Evolutionary conservation across 164 flowering plant species (phyloP), one percentile per base, ranked within the genome.

Genomic region (Liriodendron chinense): DNA sequence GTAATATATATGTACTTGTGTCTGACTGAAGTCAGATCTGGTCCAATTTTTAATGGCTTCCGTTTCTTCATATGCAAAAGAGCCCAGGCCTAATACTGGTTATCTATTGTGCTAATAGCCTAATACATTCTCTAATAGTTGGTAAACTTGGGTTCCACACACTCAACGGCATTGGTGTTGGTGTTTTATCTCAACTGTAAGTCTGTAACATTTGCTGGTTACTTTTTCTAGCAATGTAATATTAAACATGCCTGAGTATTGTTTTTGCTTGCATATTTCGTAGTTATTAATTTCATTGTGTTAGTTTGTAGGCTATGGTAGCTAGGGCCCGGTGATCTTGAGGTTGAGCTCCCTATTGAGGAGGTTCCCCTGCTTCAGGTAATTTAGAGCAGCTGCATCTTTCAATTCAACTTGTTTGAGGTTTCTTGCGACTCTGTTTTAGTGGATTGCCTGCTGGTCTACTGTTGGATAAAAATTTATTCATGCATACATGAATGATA

Each of bases 301-400:
- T 53, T 53, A 12, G 24, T 26, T 56, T 76, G 68, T 47, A 76
- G 78, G 78, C 78, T 43, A 76, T 76, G 78, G 78, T 76, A 18
- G 78, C 78, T 13, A 76, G 78, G 57, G 78, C n/a, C n/a, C n/a
- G n/a, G 78, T 61, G 78, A 76, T 70, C 78, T 76, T 63, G 78
- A 74, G 57, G 78, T 74, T 34, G 78, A 76, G 69, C 78, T 76
- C 61, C 78, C 78, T 20, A 70, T 76, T 22, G 78, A 76, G 69
- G 78, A 76, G 69, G 78, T 76, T 70, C 78, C 78, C 2, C 43
- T 76, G 50, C 68, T 76, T 9, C 78, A 76, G 73, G 78, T 76
- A 23, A 9, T 43, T 9, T 47, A n/a, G n/a, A n/a, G n/a, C n/a
- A n/a, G n/a, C n/a, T n/a, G n/a, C n/a, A n/a, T n/a, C n/a, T n/a